Base-by-base conservation (phyloP, 2,329 filamentous ascomycete genomes). In the Ambrosiella xylebori region DNA sequence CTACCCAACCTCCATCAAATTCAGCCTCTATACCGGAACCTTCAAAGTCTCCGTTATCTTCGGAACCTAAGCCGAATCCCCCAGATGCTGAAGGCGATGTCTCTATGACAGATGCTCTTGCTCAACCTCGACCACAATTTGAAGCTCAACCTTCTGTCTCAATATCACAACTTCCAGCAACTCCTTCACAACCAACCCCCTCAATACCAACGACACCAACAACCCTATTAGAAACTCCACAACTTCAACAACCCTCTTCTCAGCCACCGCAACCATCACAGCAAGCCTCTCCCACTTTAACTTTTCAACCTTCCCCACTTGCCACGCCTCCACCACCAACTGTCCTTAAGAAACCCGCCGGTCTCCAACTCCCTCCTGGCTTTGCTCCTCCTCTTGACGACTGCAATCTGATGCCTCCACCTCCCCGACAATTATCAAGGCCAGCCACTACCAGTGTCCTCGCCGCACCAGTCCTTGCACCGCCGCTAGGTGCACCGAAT, bases 401-500 rank as follows among this genome's bases (percentile, higher is more conserved):
- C 40, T 15, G 52, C 12, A 39, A 41, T 1, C 27, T 55, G 3
- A 56, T 59, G 39, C 61, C 61, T 9, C 61, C 59, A 8, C 55
- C 58, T 11, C 17, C 50, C 35, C 44, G 37, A 12, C n/a, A 44
- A 9, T 19, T 50, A 13, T 37, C 56, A 4, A 44, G 56, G 7
- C 37, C 54, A 7, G 36, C 59, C 2, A 54, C 47, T 49, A 54
- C 53, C n/a, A 64, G 65, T n/a, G 67, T 71, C 19, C 65, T 73
- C 3, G 70, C 69, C 11, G 67, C 69, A 2, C 71, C 71, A 1
- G 66, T 72, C 13, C 65, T 73, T 3, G 71, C 69, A 7, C 66
- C 68, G 2, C 71, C 71, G 1, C 64, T 65, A 13, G 58, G 58
- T 8, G 58, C 50, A 9, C 55, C 58, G 7, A 56, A 60, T 53